Percentiles rank a stretch among this genome's conserved stretches.
Conservation (phyloP, 306 rosid species). For the Vigna hirtella region DNA sequence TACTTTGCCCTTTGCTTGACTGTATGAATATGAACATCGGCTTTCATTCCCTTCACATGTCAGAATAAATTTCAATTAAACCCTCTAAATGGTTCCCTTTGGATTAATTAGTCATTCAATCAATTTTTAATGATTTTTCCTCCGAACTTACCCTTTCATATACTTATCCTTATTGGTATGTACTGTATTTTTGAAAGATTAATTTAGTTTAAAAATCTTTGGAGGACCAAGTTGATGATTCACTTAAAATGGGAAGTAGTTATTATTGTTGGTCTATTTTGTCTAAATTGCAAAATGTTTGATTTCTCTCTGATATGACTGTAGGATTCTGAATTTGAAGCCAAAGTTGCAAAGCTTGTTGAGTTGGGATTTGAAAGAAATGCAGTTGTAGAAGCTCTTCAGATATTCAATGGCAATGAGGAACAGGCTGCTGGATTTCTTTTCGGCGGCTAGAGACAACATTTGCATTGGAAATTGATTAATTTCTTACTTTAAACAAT, state of each 20-base stretch:
- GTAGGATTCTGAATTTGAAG: slow-evolving; percentile 79
- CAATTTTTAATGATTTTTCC: not conserved
- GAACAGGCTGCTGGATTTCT: slow-evolving; percentile 62
- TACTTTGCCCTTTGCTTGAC: not conserved
- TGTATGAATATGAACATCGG: not conserved
- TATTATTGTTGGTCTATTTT: too few relatives aligned
- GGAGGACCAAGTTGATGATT: not conserved
- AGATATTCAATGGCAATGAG: slow-evolving; percentile 68
- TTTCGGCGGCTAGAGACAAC: slow-evolving; percentile 51
- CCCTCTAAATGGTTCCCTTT: not conserved
- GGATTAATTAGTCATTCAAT: not conserved
- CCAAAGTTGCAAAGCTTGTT: slow-evolving; percentile 87
- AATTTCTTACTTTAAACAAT: slow-evolving; percentile 7
- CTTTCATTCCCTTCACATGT: slow-evolving; percentile 5
- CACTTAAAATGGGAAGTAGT: not conserved
- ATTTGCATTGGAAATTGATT: slow-evolving; percentile 46
- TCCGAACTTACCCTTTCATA: not conserved
- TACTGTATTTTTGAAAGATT: not conserved
- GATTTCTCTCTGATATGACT: slow-evolving; percentile 22
- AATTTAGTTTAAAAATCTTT: not conserved
- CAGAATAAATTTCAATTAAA: not conserved
- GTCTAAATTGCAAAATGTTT: too few relatives aligned
- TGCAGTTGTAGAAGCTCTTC: slow-evolving; percentile 83
- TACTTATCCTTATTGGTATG: not conserved
- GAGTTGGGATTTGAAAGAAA: slow-evolving; percentile 92